phyloP scores from a whole-genome alignment of 148 eudicot genomes.

The Camellia japonica region DNA sequence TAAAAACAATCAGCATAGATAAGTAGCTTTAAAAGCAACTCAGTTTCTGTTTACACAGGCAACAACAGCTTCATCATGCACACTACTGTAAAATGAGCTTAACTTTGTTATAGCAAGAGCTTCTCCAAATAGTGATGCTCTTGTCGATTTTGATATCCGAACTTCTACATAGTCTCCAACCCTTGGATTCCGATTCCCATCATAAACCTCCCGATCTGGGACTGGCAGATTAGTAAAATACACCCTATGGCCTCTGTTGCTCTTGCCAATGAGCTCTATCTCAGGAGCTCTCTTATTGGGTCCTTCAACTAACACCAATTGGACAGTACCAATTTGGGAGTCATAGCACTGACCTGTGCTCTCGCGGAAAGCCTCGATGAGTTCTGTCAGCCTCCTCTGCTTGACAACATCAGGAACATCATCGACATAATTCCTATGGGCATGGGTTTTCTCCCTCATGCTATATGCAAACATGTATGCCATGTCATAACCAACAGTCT shows the following conservation, averaged over 20 bases:
- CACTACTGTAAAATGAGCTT: conserved; percentile 66
- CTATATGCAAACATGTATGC: conserved; percentile 99
- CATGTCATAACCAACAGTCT: conserved; percentile 90
- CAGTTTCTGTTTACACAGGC: conserved; percentile 36
- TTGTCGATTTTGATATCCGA: conserved; percentile 58
- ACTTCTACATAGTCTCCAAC: conserved; percentile 92
- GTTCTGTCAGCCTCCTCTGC: conserved; percentile 85
- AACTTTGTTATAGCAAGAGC: conserved; percentile 80
- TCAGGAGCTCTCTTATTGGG: conserved; percentile 94
- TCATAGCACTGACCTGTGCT: conserved; percentile 87
- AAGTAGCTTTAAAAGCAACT: neutral
- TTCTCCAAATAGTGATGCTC: conserved; percentile 85
- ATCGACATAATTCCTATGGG: conserved; percentile 81
- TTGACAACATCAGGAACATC: conserved; percentile 82
- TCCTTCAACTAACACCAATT: conserved; percentile 91
- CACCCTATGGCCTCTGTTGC: conserved; percentile 89
- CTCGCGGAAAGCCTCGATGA: conserved; percentile 80
- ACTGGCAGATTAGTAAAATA: conserved; percentile 46
- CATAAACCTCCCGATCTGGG: conserved; percentile 40
- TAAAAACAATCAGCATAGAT: too few species aligned
- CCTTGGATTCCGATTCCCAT: conserved; percentile 47
- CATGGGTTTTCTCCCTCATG: conserved; percentile 99
- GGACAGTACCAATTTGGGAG: conserved; percentile 74
- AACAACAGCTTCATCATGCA: conserved; percentile 54
- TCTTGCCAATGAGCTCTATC: conserved; percentile 90